These are phyloP conservation scores for Thelonectria discophora DNA, from an alignment of 2,329 filamentous ascomycete genomes.

Conservation along the genomic window DNA sequence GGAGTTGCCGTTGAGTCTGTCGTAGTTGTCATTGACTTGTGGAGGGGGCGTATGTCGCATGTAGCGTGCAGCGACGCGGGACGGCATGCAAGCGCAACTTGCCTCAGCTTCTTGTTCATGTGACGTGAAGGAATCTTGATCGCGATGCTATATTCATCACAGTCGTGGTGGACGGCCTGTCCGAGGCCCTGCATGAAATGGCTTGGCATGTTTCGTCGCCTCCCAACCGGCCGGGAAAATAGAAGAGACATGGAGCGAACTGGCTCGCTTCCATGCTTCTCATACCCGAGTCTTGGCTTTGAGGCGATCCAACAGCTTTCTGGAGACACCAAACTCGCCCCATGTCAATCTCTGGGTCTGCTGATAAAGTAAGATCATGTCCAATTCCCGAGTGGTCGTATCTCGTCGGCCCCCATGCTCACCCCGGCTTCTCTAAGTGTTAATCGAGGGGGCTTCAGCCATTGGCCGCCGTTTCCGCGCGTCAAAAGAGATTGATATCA, in stretches of 20 bases:
- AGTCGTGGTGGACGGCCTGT: too few species aligned
- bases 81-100: neutral
- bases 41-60: neutral
- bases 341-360: neutral
- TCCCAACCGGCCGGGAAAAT: neutral
- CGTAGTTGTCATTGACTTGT: neutral
- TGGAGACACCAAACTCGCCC: neutral
- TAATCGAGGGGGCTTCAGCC: neutral
- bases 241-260: neutral
- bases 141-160: neutral
- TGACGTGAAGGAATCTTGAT: neutral
- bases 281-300: neutral
- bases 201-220: neutral
- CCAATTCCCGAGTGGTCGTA: neutral
- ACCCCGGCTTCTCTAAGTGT: neutral
- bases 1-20: neutral
- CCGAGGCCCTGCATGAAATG: neutral
- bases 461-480: neutral
- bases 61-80: neutral
- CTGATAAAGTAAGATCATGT: neutral
- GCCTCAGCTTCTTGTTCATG: neutral
- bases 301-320: neutral
- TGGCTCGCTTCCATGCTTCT: neutral
- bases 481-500: neutral
- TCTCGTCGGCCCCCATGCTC: neutral